Percentiles rank a stretch among this genome's conserved stretches.
Evolutionary conservation across 768 basidiomycete genomes (phyloP).

Genomic region (Trametes cinnabarina): DNA sequence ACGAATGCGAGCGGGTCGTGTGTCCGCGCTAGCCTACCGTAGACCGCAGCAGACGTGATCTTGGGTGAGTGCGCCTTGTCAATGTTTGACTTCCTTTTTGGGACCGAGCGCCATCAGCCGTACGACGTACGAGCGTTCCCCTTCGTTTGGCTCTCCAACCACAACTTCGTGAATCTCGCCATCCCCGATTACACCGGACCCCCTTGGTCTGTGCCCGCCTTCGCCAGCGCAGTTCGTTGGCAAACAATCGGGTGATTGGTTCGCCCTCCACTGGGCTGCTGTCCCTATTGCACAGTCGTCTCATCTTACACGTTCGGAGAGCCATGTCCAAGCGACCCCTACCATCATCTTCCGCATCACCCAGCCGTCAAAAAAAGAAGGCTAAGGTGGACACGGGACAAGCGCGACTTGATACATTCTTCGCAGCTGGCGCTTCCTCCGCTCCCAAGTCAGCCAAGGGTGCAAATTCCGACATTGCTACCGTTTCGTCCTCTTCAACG

Average conservation of each 20-base stretch:
- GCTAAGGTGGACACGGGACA: slow-evolving; percentile 17
- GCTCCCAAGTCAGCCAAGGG: not conserved
- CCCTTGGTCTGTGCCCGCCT: not conserved
- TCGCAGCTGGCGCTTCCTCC: slow-evolving; percentile 17
- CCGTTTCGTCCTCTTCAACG: not conserved
- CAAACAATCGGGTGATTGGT: not conserved
- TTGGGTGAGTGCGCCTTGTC: not conserved
- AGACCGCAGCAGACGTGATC: not conserved
- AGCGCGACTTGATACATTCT: slow-evolving; percentile 24
- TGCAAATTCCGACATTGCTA: not conserved
- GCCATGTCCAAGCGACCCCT: slow-evolving; percentile 23
- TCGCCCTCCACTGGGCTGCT: not conserved
- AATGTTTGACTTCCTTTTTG: slow-evolving; percentile 7
- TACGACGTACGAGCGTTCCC: not conserved
- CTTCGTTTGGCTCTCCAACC: not conserved
- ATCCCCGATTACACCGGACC: slow-evolving; percentile 2
- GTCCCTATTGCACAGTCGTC: not conserved
- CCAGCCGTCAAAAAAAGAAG: slow-evolving; percentile 21
- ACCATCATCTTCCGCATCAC: slow-evolving; percentile 6
- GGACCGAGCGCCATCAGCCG: slow-evolving; percentile 2
- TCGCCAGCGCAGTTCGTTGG: not conserved
- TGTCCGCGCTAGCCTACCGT: not conserved
- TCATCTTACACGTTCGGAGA: not conserved
- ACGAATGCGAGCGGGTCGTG: not conserved
- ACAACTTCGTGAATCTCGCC: not conserved